Base-by-base conservation (phyloP, 2,329 filamentous ascomycete genomes). In the Botrytis elliptica region DNA sequence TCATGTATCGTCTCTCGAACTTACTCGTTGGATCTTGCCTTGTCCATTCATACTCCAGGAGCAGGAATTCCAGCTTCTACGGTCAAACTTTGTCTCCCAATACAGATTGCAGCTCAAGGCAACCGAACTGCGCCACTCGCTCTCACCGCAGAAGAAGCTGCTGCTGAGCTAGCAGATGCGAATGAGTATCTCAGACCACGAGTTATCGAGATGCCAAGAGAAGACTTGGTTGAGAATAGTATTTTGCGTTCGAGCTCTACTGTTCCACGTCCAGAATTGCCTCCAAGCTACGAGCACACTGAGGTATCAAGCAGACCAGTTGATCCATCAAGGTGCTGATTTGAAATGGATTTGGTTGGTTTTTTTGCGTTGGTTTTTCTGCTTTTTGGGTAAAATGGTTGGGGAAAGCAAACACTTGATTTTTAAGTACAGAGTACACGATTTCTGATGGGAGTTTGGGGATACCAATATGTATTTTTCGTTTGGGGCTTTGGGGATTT, bases 1-100 rank as follows among this genome's bases (percentile, higher is more conserved):
- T 86, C 87, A 57, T 93, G 91, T 80, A 85, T 93, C 71, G 83
- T 89, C 63, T 89, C 88, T n/a, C 86, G 91, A 70, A 83, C 85
- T 29, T 93, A 93, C 80, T 81, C 84, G 6, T 85, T 93, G 22
- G 87, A 89, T 71, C 82, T 93, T 73, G 83, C 84, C 22, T 81
- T 93, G 36, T 85, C 86, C 5, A 85, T 88, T 68, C 85, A 87
- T 77, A 85, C 86, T 0, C 84, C 86, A 0, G 84, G 84, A 33
- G 81, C 84, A 65, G 79, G 78, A 10, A 75, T 81, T 81, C 83
- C 70, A 82, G 81, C 72, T 77, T 78, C 82, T 46, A 79, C 85
- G 12, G 67, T 79, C 16, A 46, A 73, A 16, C 71, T 81, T 29
- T 77, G 75, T 52, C 71, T 81, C 6, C 80, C 80, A 18, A 67